Percentiles rank a stretch among this genome's conserved stretches.
phyloP scores from a whole-genome alignment of 495 filamentous ascomycete genomes.

The Sabuloglossum arenarium region DNA sequence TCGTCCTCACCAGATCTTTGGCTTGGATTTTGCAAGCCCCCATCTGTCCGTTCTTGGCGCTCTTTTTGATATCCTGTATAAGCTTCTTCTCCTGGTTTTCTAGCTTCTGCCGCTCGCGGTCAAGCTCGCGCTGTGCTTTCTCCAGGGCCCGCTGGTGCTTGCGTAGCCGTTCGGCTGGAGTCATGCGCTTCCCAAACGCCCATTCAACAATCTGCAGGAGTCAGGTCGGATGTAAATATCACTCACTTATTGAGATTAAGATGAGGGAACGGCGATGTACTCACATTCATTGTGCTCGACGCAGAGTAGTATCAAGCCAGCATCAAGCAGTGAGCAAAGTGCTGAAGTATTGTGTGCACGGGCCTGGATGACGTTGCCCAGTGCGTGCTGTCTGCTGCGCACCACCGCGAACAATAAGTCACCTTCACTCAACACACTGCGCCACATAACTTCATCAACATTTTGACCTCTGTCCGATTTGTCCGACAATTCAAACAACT shows the following conservation, averaged over 20 bases:
- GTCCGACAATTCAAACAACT: neutral
- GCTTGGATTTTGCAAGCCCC: slow-evolving; percentile 93
- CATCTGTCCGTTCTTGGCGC: slow-evolving; percentile 91
- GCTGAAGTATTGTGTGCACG: neutral
- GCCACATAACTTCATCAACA: neutral
- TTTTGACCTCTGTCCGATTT: neutral
- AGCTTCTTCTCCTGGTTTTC: slow-evolving; percentile 98
- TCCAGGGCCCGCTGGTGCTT: slow-evolving; percentile 94
- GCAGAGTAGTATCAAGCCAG: neutral
- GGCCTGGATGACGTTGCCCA: neutral
- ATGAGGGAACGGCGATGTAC: slow-evolving; percentile 6
- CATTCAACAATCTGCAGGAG: slow-evolving; percentile 67
- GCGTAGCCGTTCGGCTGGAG: slow-evolving; percentile 82
- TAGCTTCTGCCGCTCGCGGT: slow-evolving; percentile 80
- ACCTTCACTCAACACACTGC: neutral
- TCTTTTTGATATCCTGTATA: slow-evolving; percentile 87
- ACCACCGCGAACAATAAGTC: neutral
- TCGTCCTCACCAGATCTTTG: slow-evolving; percentile 83
- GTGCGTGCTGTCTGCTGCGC: neutral
- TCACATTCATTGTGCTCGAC: slow-evolving; percentile 2
- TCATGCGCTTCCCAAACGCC: slow-evolving; percentile 98
- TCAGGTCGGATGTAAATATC: neutral
- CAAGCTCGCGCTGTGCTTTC: slow-evolving; percentile 89
- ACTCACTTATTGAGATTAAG: neutral
- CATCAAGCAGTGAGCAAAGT: neutral